Conservation (phyloP, 2,329 filamentous ascomycete genomes). For the Cladobotryum mycophilum region DNA sequence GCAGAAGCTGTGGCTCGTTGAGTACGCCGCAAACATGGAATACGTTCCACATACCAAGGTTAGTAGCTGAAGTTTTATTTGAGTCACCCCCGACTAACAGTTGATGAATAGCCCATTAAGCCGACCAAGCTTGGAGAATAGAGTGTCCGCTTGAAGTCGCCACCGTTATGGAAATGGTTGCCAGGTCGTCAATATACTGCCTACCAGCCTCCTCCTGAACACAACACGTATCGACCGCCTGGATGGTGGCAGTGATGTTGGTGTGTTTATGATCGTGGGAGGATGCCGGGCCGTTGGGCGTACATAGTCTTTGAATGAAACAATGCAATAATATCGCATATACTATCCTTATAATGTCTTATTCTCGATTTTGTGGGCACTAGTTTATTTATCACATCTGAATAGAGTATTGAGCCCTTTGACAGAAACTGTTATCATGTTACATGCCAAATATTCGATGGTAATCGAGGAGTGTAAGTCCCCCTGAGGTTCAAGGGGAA, state of each 20-base stretch:
- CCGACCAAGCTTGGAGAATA: slow-evolving; percentile 37
- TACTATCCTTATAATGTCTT: too few species aligned
- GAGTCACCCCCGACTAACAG: not conserved
- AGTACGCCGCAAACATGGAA: slow-evolving; percentile 44
- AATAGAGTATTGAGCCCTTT: too few species aligned
- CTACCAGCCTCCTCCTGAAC: not conserved
- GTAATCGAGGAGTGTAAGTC: too few species aligned
- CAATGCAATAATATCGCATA: too few species aligned
- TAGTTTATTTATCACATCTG: too few species aligned
- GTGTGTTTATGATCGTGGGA: not conserved
- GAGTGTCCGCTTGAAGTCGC: slow-evolving; percentile 26
- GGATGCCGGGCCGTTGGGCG: not conserved
- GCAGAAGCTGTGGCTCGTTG: slow-evolving; percentile 38
- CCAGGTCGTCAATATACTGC: slow-evolving; percentile 12
- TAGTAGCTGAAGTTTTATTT: slow-evolving; percentile 10
- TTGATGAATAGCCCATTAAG: slow-evolving; percentile 31
- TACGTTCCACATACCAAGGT: slow-evolving; percentile 40
- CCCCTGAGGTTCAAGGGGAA: too few species aligned
- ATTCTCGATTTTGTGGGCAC: too few species aligned
- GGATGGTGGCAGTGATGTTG: not conserved
- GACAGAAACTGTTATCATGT: too few species aligned
- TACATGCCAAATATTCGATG: too few species aligned
- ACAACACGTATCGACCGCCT: not conserved
- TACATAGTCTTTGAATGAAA: not conserved
- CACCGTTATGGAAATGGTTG: slow-evolving; percentile 28